Conservation (phyloP, 352 stramenopile species). For the Globisporangium carolinianum region DNA sequence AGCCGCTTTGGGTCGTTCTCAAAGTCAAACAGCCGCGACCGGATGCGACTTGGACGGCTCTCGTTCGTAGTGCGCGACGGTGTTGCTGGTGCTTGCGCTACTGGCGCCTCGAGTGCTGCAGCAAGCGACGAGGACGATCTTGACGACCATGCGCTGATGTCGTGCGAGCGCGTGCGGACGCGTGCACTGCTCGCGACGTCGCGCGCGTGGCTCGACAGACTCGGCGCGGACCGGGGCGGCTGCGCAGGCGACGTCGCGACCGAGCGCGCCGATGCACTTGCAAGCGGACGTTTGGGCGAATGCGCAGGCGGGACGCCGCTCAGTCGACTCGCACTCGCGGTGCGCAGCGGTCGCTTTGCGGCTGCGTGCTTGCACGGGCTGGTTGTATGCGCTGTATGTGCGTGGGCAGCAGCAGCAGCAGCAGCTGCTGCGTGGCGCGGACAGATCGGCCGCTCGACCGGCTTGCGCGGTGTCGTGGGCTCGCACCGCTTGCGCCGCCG, state of each 20-base stretch:
- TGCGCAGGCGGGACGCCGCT: background rate
- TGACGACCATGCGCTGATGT: background rate
- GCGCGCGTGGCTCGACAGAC: background rate
- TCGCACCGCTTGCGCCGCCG: slow-evolving; percentile 2
- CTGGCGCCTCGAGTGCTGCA: background rate
- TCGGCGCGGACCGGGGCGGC: too few relatives aligned
- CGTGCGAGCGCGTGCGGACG: background rate
- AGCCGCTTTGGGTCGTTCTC: slow-evolving; percentile 16
- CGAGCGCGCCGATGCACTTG: background rate
- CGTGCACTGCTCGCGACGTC: background rate
- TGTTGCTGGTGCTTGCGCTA: slow-evolving; percentile 1
- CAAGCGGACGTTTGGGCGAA: background rate
- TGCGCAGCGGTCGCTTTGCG: background rate
- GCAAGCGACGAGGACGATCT: too few relatives aligned
- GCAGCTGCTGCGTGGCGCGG: slow-evolving; percentile 3
- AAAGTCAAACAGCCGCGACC: slow-evolving; percentile 14
- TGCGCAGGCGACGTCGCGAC: background rate
- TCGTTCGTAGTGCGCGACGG: background rate
- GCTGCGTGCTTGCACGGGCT: background rate
- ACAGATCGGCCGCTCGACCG: slow-evolving; percentile 1
- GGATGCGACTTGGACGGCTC: slow-evolving; percentile 9
- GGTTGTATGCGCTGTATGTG: background rate
- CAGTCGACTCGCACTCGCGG: background rate
- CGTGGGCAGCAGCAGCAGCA: background rate
- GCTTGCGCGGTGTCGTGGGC: slow-evolving; percentile 8